phyloP scores from a whole-genome alignment of 2,329 filamentous ascomycete genomes.

The Neurospora sp. region DNA sequence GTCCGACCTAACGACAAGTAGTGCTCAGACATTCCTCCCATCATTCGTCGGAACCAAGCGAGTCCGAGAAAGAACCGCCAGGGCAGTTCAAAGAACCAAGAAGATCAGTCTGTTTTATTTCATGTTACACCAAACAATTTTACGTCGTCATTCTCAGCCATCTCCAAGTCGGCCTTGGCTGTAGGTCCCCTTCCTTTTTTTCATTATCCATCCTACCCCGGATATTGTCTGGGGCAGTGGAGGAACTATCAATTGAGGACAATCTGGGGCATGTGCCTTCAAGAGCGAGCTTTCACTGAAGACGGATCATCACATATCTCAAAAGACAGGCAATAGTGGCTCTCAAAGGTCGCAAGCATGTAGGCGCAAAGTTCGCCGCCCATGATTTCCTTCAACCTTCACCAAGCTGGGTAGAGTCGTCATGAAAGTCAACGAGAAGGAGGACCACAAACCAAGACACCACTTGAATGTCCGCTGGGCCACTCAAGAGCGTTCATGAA shows the following conservation, averaged over 20 bases:
- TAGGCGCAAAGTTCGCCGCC: not conserved
- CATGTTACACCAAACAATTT: not conserved
- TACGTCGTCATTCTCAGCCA: not conserved
- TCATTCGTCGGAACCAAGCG: not conserved
- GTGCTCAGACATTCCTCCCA: not conserved
- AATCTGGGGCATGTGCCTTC: not conserved
- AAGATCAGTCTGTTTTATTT: not conserved
- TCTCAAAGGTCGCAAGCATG: not conserved
- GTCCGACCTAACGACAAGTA: slow-evolving; percentile 25
- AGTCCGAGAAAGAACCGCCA: not conserved
- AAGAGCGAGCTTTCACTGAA: not conserved
- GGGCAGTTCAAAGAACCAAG: not conserved
- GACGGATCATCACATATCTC: not conserved
- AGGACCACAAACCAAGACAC: not conserved
- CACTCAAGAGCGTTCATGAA: not conserved
- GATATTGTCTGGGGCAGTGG: not conserved
- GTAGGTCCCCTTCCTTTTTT: not conserved
- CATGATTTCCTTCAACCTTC: not conserved
- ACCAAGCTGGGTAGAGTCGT: not conserved
- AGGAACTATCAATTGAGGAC: not conserved
- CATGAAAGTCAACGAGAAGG: not conserved
- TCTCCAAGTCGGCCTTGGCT: not conserved
- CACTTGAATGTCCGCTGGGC: not conserved
- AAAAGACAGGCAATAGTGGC: not conserved
- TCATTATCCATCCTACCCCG: not conserved